Evolutionary conservation across 2,329 filamentous ascomycete species (phyloP), one percentile per base, ranked within the genome.

Genomic region (Nemania abortiva): DNA sequence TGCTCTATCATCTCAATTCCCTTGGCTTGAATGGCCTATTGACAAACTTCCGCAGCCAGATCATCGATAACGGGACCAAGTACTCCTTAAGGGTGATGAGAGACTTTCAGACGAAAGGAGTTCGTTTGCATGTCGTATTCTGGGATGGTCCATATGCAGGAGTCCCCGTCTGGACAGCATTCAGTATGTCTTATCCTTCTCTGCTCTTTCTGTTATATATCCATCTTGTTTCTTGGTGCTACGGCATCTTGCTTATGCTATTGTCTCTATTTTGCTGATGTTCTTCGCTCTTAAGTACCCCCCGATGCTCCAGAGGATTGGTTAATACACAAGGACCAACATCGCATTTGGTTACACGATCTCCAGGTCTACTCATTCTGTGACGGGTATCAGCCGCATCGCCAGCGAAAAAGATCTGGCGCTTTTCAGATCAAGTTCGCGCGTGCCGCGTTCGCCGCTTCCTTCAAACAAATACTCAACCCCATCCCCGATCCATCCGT

Each of bases 161-260:
- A 59, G 89, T 87, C 72, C 89, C 88, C 1, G 83, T 91, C 9
- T 91, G 89, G 89, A 90, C 88, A 2, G 88, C 88, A 2, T 91
- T 91, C 73, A 80, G 88, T 89, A 80, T 29, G 84, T 73, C 55
- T 29, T 9, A 11, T 34, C 7, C 67, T 39, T 52, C 57, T n/a
- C 11, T 53, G 27, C 11, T 15, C 10, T 39, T 1, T 34, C 0
- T 10, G 18, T 29, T 29, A 42, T 62, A 2, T 34, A 27, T 11
- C 37, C n/a, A 2, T 18, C 47, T 57, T 11, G 24, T 11, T 55
- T 47, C 42, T 20, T 9, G 7, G 61, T 11, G 29, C 39, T 7
- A 22, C 3, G 10, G 4, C 31, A 47, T 10, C 24, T 53, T n/a
- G 10, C 7, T 39, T 58, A 18, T 66, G 62, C 47, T 34, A 15